Evolutionary conservation across 2,329 filamentous ascomycete species (phyloP).

Genomic region (Leptosphaerulina australis): DNA sequence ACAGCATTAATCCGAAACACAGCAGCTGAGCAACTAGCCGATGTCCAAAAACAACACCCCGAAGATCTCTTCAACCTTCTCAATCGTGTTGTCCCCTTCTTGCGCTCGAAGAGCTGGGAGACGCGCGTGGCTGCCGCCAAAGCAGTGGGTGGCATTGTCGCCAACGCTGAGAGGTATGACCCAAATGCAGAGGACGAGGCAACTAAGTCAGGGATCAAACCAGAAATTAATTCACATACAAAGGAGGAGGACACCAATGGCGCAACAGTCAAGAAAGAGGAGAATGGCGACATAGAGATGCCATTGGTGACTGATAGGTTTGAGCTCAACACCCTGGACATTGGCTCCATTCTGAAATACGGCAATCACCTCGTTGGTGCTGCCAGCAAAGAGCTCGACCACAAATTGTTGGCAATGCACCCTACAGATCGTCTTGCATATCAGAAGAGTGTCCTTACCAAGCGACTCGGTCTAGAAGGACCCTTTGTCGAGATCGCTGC

Average conservation of each 20-base stretch:
- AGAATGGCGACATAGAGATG: slow-evolving; percentile 56
- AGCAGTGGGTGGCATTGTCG: slow-evolving; percentile 90
- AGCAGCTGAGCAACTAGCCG: slow-evolving; percentile 92
- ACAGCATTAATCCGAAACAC: slow-evolving; percentile 96
- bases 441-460: slow-evolving; percentile 85
- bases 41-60: slow-evolving; percentile 97
- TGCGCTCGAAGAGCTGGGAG: slow-evolving; percentile 96
- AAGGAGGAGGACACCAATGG: slow-evolving; percentile 63
- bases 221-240: slow-evolving; percentile 51
- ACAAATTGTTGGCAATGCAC: slow-evolving; percentile 79
- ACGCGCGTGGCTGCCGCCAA: slow-evolving; percentile 91
- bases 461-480: slow-evolving; percentile 82
- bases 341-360: slow-evolving; percentile 78
- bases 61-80: slow-evolving; percentile 97
- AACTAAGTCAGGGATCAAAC: slow-evolving; percentile 60
- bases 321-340: slow-evolving; percentile 74
- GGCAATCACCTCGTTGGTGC: slow-evolving; percentile 85
- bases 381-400: slow-evolving; percentile 81
- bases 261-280: slow-evolving; percentile 52
- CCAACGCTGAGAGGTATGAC: slow-evolving; percentile 85
- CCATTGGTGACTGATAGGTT: slow-evolving; percentile 66
- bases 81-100: slow-evolving; percentile 90
- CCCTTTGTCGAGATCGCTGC: slow-evolving; percentile 85
- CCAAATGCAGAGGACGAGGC: slow-evolving; percentile 78
- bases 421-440: slow-evolving; percentile 80